Percentiles rank a stretch among this genome's conserved stretches.
These are phyloP conservation scores for Trichoderma koningii DNA, from an alignment of 2,329 filamentous ascomycete genomes.

Conservation along the genomic window DNA sequence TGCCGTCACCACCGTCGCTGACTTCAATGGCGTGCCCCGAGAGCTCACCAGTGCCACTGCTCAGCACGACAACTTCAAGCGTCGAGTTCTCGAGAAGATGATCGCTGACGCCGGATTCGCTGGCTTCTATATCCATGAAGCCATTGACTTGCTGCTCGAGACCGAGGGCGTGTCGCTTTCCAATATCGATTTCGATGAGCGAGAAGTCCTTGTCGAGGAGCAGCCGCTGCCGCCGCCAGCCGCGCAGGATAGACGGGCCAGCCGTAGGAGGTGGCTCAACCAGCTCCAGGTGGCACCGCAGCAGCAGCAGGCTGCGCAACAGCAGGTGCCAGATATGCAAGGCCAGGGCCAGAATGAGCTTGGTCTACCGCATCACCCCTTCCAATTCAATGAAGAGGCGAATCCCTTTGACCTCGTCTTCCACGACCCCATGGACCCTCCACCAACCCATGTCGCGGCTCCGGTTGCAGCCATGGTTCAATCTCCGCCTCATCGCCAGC, in stretches of 20 bases:
- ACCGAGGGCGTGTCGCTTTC: slow-evolving; percentile 39
- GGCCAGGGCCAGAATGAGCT: no score
- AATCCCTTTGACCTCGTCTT: not conserved
- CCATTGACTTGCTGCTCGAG: slow-evolving; percentile 40
- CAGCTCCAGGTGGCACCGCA: not conserved
- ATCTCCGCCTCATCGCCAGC: not conserved
- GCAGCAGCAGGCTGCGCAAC: not conserved
- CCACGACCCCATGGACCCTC: not conserved
- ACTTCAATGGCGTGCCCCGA: slow-evolving; percentile 33
- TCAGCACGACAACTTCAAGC: slow-evolving; percentile 37
- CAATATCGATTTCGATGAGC: slow-evolving; percentile 41
- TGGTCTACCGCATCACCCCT: not conserved
- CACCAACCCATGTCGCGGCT: not conserved
- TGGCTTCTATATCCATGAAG: slow-evolving; percentile 38
- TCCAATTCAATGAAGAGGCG: no score
- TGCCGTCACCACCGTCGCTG: slow-evolving; percentile 33
- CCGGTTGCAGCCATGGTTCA: not conserved
- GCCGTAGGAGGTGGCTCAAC: not conserved
- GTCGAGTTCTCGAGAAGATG: slow-evolving; percentile 42
- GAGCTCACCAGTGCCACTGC: slow-evolving; percentile 33
- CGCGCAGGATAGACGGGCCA: not conserved
- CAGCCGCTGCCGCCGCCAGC: not conserved
- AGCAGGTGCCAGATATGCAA: no score
- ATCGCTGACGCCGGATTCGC: slow-evolving; percentile 42
- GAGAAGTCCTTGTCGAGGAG: slow-evolving; percentile 18